A percentile compares a stretch with the other conserved stretches of the same genome.
Conservation (phyloP, 257 asterid genomes). For the Anisodus tanguticus region DNA sequence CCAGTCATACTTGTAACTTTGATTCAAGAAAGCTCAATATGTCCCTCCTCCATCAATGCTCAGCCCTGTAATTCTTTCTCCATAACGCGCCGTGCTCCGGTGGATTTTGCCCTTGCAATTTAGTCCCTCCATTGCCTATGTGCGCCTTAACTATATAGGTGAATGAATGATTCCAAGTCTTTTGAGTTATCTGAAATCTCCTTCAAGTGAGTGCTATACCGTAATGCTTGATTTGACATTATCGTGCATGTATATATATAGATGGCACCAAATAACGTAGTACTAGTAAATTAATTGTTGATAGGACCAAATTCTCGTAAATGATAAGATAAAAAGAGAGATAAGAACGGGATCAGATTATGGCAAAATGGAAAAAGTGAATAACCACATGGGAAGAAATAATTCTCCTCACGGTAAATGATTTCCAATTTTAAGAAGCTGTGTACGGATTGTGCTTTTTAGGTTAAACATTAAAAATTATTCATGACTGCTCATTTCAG, state of each 20-base stretch:
- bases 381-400: background rate
- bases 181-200: background rate
- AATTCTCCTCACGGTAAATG: background rate
- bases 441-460: background rate
- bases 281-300: background rate
- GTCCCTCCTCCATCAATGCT: conserved; percentile 68
- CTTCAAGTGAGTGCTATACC: background rate
- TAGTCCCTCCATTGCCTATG: background rate
- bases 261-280: background rate
- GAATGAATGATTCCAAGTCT: background rate
- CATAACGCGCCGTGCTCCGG: conserved; percentile 2
- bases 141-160: background rate
- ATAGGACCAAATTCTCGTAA: background rate
- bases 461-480: background rate
- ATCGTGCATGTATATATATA: background rate
- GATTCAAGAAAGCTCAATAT: conserved; percentile 53
- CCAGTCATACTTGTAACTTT: conserved; percentile 45
- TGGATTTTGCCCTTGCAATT: background rate
- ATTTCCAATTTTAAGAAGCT: conserved; percentile 16
- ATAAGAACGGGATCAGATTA: background rate
- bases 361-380: background rate
- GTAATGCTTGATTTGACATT: background rate
- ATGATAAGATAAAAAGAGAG: background rate
- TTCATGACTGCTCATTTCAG: background rate
- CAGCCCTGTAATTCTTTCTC: conserved; percentile 47